Conservation (phyloP, 2,329 filamentous ascomycete genomes). For the Zymoseptoria crescenta region DNA sequence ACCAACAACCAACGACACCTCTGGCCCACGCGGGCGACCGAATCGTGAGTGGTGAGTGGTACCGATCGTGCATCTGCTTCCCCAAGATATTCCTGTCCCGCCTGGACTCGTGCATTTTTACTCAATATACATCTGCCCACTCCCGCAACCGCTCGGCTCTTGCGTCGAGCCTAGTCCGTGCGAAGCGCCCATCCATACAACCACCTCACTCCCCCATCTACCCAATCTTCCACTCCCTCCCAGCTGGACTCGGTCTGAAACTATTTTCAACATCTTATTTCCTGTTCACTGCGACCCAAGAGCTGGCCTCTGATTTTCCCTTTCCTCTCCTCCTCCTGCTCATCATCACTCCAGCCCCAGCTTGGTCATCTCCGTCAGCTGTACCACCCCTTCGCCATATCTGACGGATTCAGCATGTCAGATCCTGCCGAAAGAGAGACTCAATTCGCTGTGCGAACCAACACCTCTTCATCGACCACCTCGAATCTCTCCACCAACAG, state of each 20-base stretch:
- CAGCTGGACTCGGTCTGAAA: constrained; percentile 19
- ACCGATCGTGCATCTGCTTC: neutral
- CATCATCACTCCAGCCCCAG: neutral
- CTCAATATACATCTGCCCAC: neutral
- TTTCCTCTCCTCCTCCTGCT: constrained; percentile 25
- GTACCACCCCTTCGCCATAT: constrained; percentile 20
- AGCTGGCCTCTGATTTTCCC: constrained; percentile 27
- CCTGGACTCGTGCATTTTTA: neutral
- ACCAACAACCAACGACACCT: neutral
- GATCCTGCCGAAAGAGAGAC: constrained; percentile 39
- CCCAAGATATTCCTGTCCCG: neutral
- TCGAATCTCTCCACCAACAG: constrained; percentile 17
- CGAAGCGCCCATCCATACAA: constrained; percentile 17
- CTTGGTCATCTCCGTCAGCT: neutral
- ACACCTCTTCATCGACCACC: constrained; percentile 11
- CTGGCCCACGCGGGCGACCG: neutral
- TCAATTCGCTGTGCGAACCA: constrained; percentile 34
- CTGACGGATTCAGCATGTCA: constrained; percentile 37
- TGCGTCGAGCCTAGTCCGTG: constrained; percentile 15
- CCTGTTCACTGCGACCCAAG: constrained; percentile 19
- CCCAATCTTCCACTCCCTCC: constrained; percentile 9
- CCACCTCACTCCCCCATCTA: constrained; percentile 5
- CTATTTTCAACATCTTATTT: constrained; percentile 7
- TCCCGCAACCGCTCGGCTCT: constrained; percentile 14
- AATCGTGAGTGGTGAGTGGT: neutral